These are phyloP conservation scores for Geotrichum klebahnii DNA, from an alignment of 1,139 yeast genomes.

Conservation along the genomic window DNA sequence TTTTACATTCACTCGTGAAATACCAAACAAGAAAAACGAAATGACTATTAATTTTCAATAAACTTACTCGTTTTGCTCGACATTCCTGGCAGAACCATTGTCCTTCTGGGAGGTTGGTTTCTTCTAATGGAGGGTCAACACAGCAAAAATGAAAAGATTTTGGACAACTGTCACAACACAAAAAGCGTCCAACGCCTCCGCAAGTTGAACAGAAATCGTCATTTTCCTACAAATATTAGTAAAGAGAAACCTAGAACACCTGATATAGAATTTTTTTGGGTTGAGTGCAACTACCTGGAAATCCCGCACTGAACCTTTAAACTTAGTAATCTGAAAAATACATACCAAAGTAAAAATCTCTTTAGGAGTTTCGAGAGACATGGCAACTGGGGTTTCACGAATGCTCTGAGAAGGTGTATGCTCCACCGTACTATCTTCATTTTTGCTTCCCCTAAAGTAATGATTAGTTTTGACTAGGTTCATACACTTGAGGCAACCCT, in stretches of 20 bases:
- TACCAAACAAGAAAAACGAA: no score
- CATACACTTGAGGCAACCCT: no score
- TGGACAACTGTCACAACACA: slow-evolving; percentile 94
- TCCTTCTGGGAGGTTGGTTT: slow-evolving; percentile 71
- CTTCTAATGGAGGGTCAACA: slow-evolving; percentile 83
- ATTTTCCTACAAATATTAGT: slow-evolving; percentile 41
- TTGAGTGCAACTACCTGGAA: no score
- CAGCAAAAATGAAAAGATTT: slow-evolving; percentile 87
- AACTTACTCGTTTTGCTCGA: slow-evolving; percentile 25
- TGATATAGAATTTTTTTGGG: no score
- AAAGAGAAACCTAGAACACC: no score
- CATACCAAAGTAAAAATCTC: slow-evolving; percentile 1
- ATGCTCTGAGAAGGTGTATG: not conserved
- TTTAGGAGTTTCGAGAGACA: no score
- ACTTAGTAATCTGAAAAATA: no score
- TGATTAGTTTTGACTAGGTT: not conserved
- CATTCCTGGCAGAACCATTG: slow-evolving; percentile 90
- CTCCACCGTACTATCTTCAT: no score
- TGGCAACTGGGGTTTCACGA: not conserved
- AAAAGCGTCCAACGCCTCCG: slow-evolving; percentile 79
- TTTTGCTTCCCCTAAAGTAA: not conserved
- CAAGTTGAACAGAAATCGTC: slow-evolving; percentile 89
- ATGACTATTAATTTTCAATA: not conserved
- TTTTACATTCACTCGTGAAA: no score
- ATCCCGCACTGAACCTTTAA: no score